These are phyloP conservation scores for cucumber (Cucumis sativus) DNA, from an alignment of 306 rosid genomes.

Conservation along the genomic window Cucumber_9930_V3 NC_026658.2:4048501-4049000, in stretches of 20 bases:
- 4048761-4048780: background rate
- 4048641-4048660: background rate
- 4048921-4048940: conserved; percentile 90
- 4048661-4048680: background rate
- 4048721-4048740: background rate
- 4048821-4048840: conserved; percentile 41
- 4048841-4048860: conserved; percentile 43
- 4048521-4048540: background rate
- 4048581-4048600: background rate
- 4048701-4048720: background rate
- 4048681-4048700: background rate
- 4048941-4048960: conserved; percentile 72
- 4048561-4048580: background rate
- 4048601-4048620: background rate
- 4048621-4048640: background rate
- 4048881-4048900: conserved; percentile 93
- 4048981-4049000: conserved; percentile 99
- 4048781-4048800: background rate
- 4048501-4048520: background rate
- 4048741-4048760: background rate
- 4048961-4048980: conserved; percentile 96
- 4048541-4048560: background rate
- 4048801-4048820: background rate
- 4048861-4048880: conserved; percentile 87
- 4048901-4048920: conserved; percentile 97